phyloP scores from a whole-genome alignment of 1,284 basidiomycete genomes.

The Inonotus obliquus region DNA sequence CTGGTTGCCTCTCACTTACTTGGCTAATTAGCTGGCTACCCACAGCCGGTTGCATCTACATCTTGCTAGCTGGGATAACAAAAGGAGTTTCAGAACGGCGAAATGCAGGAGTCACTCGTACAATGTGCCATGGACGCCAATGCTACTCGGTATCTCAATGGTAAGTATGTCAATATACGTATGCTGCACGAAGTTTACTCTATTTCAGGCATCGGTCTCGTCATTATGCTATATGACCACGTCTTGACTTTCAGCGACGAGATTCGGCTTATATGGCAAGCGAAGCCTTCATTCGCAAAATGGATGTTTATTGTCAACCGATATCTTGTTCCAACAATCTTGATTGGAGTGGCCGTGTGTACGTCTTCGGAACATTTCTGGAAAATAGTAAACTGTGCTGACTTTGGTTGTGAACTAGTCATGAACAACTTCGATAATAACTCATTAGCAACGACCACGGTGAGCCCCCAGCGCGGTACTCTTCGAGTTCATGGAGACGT shows the following conservation, averaged over 20 bases:
- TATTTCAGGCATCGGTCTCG: slow-evolving; percentile 20
- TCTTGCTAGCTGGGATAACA: no score
- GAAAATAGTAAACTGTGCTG: not conserved
- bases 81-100: not conserved
- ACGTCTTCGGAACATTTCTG: not conserved
- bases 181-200: not conserved
- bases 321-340: slow-evolving; percentile 12
- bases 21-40: not conserved
- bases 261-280: slow-evolving; percentile 23
- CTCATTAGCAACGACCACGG: not conserved
- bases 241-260: slow-evolving; percentile 25
- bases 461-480: not conserved
- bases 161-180: not conserved
- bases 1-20: not conserved
- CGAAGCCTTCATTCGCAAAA: slow-evolving; percentile 19
- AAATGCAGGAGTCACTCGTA: not conserved
- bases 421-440: slow-evolving; percentile 5
- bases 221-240: slow-evolving; percentile 26
- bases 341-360: slow-evolving; percentile 12
- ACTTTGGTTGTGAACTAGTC: not conserved
- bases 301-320: slow-evolving; percentile 23
- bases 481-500: not conserved
- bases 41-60: no score
- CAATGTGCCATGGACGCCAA: slow-evolving; percentile 4
- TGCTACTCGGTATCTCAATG: slow-evolving; percentile 15